These are phyloP conservation scores for Zygotorulaspora florentina DNA, from an alignment of 805 yeast species.

Conservation along the genomic window DNA sequence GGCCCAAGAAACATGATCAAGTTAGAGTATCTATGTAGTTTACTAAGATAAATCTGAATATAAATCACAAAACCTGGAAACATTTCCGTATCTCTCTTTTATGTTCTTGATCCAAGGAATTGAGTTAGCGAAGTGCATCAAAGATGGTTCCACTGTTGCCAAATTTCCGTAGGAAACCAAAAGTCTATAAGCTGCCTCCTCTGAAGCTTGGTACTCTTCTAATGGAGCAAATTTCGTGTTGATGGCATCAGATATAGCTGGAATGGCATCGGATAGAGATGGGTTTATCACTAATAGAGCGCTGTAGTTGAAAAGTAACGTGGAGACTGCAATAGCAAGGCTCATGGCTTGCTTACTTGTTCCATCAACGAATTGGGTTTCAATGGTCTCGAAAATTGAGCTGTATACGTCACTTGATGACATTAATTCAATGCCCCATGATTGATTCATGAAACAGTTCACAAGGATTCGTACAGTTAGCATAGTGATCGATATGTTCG, in stretches of 20 bases:
- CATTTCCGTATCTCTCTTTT: constrained; percentile 17
- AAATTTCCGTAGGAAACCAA: constrained; percentile 62
- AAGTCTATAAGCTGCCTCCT: constrained; percentile 68
- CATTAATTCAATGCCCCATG: constrained; percentile 46
- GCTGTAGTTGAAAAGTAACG: constrained; percentile 48
- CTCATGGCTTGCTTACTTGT: constrained; percentile 30
- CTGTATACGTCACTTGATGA: constrained; percentile 35
- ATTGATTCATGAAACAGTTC: constrained; percentile 47
- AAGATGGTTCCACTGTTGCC: constrained; percentile 33
- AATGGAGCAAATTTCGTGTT: constrained; percentile 30
- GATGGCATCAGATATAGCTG: constrained; percentile 31
- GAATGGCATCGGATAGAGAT: constrained; percentile 26
- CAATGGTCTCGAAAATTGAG: constrained; percentile 39
- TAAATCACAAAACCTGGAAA: constrained; percentile 26
- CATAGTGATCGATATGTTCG: constrained; percentile 37
- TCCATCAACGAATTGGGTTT: constrained; percentile 21
- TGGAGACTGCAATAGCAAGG: constrained; percentile 42
- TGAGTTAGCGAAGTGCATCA: constrained; percentile 31
- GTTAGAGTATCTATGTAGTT: not conserved
- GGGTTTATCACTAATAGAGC: constrained; percentile 36
- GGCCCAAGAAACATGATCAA: too few species aligned
- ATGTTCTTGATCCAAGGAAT: constrained; percentile 29
- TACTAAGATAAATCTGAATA: constrained; percentile 13
- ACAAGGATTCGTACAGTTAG: constrained; percentile 53
- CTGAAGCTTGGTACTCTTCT: constrained; percentile 36